Conservation (phyloP, 208 protist genomes). For the Herpetomonas samuelpessoai region DNA sequence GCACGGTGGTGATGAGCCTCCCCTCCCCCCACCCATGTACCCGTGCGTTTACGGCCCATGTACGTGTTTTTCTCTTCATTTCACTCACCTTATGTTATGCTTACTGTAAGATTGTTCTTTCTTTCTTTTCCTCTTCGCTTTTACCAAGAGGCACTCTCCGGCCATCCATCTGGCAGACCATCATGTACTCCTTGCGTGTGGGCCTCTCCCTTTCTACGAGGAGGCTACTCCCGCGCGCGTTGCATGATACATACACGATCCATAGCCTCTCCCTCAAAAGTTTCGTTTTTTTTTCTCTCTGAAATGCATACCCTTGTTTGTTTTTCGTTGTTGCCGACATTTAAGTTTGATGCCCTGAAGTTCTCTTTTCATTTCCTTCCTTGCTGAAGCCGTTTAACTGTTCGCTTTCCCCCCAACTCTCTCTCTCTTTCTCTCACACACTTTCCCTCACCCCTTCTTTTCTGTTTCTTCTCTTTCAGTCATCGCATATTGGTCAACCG, state of each 20-base stretch:
- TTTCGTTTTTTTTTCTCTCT: too few species aligned
- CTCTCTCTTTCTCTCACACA: constrained; percentile 8
- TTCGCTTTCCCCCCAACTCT: background rate
- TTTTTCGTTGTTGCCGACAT: too few species aligned
- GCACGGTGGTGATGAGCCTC: too few species aligned
- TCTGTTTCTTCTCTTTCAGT: constrained; percentile 15
- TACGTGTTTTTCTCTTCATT: background rate
- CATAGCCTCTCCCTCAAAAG: too few species aligned
- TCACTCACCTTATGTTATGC: background rate
- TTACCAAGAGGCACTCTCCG: background rate
- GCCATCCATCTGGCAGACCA: background rate
- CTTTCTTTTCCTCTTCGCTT: constrained; percentile 4
- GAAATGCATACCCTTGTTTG: too few species aligned
- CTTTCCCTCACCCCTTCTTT: constrained; percentile 11
- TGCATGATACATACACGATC: too few species aligned
- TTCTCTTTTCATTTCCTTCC: background rate
- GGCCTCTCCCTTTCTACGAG: background rate
- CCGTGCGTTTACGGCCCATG: too few species aligned
- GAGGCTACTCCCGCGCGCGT: too few species aligned
- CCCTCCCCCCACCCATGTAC: too few species aligned
- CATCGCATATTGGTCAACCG: constrained; percentile 9
- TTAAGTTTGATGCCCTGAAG: constrained; percentile 4
- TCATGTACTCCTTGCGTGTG: background rate
- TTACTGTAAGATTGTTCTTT: background rate
- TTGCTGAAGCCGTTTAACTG: background rate